Conservation (phyloP, 2,329 filamentous ascomycete species). For the Bertia moriformis region DNA sequence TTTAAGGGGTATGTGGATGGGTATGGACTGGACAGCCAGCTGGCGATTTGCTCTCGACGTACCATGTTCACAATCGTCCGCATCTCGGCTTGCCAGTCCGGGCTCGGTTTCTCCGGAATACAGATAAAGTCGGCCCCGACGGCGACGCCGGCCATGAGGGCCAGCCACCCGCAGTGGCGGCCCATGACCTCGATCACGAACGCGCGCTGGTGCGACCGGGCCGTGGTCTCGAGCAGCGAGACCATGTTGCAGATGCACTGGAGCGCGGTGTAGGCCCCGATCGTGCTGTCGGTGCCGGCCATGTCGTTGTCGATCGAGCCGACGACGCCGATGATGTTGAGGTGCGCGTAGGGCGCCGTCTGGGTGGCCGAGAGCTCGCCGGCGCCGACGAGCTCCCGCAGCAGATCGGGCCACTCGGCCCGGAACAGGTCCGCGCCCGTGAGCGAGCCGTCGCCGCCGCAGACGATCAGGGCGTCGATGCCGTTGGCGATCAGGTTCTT, state of each 20-base stretch:
- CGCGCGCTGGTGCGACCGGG: constrained; percentile 81
- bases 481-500: constrained; percentile 89
- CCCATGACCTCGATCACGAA: constrained; percentile 99
- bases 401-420: constrained; percentile 74
- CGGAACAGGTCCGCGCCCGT: constrained; percentile 92
- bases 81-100: constrained; percentile 82
- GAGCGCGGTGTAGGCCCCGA: constrained; percentile 89
- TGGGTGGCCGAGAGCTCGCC: constrained; percentile 59
- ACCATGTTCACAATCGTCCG: constrained; percentile 61
- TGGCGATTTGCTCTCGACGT: no score
- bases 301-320: constrained; percentile 98
- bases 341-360: constrained; percentile 61
- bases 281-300: constrained; percentile 90
- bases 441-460: constrained; percentile 88
- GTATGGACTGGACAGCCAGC: no score
- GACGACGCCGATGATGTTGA: constrained; percentile 93
- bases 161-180: constrained; percentile 91
- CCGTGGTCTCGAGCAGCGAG: constrained; percentile 91
- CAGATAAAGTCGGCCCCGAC: constrained; percentile 97
- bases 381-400: constrained; percentile 68
- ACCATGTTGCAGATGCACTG: constrained; percentile 88
- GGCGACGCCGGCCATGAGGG: constrained; percentile 86
- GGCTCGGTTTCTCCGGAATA: constrained; percentile 83
- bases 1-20: no score
- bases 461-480: constrained; percentile 92